A percentile compares a stretch with the other conserved stretches of the same genome.
phyloP scores from a whole-genome alignment of 1,284 basidiomycete species.

The Puccinia sorghi region DNA sequence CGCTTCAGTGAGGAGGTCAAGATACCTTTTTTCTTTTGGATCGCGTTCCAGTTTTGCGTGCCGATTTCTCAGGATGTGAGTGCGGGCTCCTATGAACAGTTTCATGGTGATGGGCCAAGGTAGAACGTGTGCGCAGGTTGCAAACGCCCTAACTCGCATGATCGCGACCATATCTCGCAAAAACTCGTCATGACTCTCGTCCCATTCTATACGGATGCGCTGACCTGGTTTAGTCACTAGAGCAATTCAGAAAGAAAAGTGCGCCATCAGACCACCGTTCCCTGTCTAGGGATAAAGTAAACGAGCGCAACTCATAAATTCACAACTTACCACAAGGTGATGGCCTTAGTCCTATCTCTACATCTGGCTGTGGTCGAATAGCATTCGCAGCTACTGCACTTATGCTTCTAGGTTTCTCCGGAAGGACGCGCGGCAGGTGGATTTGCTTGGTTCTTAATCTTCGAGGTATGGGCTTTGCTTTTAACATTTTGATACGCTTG shows the following conservation, averaged over 20 bases:
- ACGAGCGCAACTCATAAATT: neutral
- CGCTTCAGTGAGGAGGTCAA: slow-evolving; percentile 47
- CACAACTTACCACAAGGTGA: slow-evolving; percentile 30
- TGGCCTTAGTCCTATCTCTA: slow-evolving; percentile 24
- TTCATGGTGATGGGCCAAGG: slow-evolving; percentile 45
- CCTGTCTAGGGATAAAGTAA: neutral
- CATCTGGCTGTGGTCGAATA: slow-evolving; percentile 45
- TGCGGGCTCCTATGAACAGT: slow-evolving; percentile 25
- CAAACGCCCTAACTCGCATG: slow-evolving; percentile 41
- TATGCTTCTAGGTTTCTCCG: slow-evolving; percentile 27
- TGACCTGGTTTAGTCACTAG: slow-evolving; percentile 13
- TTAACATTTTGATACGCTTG: slow-evolving; percentile 33
- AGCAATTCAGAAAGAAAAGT: neutral
- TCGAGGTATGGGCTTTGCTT: neutral
- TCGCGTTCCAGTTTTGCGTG: slow-evolving; percentile 36
- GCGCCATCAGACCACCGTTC: neutral
- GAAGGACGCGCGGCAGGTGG: neutral
- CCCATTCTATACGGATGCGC: slow-evolving; percentile 43
- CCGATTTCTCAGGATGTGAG: slow-evolving; percentile 33
- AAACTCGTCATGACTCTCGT: slow-evolving; percentile 40
- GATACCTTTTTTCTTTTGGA: slow-evolving; percentile 39
- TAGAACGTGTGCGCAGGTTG: slow-evolving; percentile 40
- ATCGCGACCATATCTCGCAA: slow-evolving; percentile 44
- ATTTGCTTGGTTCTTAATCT: slow-evolving; percentile 32
- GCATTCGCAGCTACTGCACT: slow-evolving; percentile 39